These are phyloP conservation scores for Zhuliangozyma blackwelliae DNA, from an alignment of 1,139 yeast genomes.

Conservation along the genomic window DNA sequence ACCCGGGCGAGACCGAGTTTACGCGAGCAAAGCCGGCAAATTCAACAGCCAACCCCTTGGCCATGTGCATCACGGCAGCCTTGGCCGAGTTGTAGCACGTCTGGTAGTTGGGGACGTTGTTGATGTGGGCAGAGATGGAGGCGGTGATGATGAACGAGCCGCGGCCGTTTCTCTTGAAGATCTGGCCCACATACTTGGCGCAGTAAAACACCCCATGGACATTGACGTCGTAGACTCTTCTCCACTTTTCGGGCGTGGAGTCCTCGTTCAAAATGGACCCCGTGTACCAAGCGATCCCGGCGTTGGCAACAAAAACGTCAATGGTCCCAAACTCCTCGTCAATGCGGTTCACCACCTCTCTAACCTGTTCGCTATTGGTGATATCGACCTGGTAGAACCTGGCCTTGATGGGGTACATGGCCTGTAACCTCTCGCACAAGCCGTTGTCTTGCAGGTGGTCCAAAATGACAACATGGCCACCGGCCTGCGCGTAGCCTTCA, in stretches of 20 bases:
- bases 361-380: constrained; percentile 54
- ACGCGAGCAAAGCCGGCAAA: constrained; percentile 54
- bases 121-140: constrained; percentile 56
- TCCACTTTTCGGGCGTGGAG: constrained; percentile 46
- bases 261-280: constrained; percentile 62
- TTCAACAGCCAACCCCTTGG: constrained; percentile 51
- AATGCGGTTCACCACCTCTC: constrained; percentile 49
- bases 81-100: constrained; percentile 56
- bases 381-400: constrained; percentile 67
- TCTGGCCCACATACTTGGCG: constrained; percentile 49
- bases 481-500: constrained; percentile 78
- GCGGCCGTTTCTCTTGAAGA: constrained; percentile 41
- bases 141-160: constrained; percentile 63
- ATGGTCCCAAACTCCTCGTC: constrained; percentile 64
- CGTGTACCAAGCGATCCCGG: constrained; percentile 79
- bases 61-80: constrained; percentile 54
- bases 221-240: constrained; percentile 46
- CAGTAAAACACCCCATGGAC: constrained; percentile 59
- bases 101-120: constrained; percentile 52
- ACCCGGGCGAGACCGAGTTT: constrained; percentile 56
- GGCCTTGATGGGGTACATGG: constrained; percentile 56
- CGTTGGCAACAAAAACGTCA: constrained; percentile 82
- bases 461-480: constrained; percentile 77
- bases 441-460: constrained; percentile 47
- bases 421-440: constrained; percentile 47